These are phyloP conservation scores for Termitomyces sp. DNA, from an alignment of 1,284 basidiomycete genomes.

Conservation along the genomic window DNA sequence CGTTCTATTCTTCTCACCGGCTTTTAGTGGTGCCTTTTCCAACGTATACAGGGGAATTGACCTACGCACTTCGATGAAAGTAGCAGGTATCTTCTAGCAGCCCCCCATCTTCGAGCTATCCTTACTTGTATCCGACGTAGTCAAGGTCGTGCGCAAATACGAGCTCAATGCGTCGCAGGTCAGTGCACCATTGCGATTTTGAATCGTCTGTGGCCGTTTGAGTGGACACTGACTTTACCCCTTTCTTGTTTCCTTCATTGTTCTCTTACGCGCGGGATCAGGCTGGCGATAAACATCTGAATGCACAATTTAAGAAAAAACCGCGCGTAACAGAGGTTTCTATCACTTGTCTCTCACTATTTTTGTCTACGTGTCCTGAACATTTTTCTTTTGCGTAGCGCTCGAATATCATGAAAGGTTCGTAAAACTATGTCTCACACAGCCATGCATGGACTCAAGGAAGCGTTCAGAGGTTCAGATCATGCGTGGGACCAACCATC, in stretches of 20 bases:
- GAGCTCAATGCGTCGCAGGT: conserved; percentile 96
- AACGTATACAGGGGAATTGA: conserved; percentile 96
- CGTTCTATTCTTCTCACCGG: conserved; percentile 14
- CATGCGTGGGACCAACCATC: conserved; percentile 93
- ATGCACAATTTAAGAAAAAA: conserved; percentile 90
- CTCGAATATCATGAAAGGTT: conserved; percentile 94
- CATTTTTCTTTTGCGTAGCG: conserved; percentile 54
- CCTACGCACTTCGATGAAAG: conserved; percentile 70
- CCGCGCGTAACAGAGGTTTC: conserved; percentile 94
- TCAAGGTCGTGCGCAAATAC: conserved; percentile 97
- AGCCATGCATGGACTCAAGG: not conserved
- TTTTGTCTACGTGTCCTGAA: conserved; percentile 16
- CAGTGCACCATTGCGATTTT: conserved; percentile 35
- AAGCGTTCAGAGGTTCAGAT: conserved; percentile 86
- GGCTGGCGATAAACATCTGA: conserved; percentile 90
- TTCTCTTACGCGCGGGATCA: conserved; percentile 41
- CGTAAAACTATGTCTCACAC: conserved; percentile 12
- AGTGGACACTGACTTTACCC: conserved; percentile 19
- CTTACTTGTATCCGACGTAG: conserved; percentile 31
- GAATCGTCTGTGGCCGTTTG: conserved; percentile 16
- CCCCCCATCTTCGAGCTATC: conserved; percentile 2
- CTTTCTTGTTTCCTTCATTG: conserved; percentile 20
- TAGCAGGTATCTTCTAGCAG: conserved; percentile 62
- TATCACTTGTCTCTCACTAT: conserved; percentile 27
- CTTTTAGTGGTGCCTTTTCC: conserved; percentile 87